Base-by-base conservation (phyloP, 257 asterid genomes). In the Buddleja alternifolia region DNA sequence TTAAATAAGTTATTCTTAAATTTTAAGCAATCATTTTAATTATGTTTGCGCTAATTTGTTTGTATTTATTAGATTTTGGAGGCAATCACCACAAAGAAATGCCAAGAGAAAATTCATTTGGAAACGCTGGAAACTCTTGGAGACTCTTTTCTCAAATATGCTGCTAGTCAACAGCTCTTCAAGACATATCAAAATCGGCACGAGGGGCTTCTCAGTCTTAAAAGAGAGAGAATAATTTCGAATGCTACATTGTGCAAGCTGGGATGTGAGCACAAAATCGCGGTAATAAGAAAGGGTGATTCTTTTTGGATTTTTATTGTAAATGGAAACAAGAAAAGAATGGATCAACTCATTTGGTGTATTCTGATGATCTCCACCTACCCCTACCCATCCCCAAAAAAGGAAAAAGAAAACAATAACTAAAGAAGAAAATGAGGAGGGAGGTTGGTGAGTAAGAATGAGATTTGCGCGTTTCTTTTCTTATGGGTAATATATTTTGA, bases 81-180 rank as follows among this genome's bases (percentile, higher is more conserved):
- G 66, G 98, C 97, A 48, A 80, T 93, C 37, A 93, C 97, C 0
- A 85, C 98, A 0, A 90, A 86, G 45, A 77, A 80, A 34, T 90
- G 95, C 81, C 94, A 77, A 62, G 95, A 90, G 75, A 80, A 76
- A 4, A 39, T 83, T 66, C 88, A 90, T 81, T 73, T 90, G 39
- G 97, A 93, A 84, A 86, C 98, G 17, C 74, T 93, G 45, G 98
- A 93, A 86, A 86, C 95, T 29, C 88, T 93, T 36, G 95, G 97
- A 7, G 98, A 93, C 75, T 85, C 95, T 1, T 93, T 90, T 76
- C 83, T 93, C 29, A 93, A 93, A 71, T 93, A 86, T 65, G 92
- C 88, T 60, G 78, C 74, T 10, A 81, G 83, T 73, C 95, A 71
- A 66, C 93, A 86, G n/a, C 82, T 90, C 9, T 93, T 90, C 65